Evolutionary conservation across 176 grass and related monocot species (phyloP).

Genomic region (Oryza coarctata): DNA sequence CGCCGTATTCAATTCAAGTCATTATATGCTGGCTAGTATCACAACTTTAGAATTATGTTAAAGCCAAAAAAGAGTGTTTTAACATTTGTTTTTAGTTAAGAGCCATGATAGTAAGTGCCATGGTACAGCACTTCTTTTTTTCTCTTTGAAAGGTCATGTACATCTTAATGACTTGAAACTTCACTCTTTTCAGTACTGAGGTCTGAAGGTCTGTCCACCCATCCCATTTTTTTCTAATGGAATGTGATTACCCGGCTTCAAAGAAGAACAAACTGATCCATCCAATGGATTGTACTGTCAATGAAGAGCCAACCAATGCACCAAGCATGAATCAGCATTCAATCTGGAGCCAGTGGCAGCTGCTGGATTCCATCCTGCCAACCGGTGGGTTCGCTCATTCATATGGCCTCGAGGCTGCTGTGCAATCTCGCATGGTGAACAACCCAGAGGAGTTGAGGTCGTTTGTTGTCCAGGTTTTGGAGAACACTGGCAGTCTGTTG

Average conservation of each 20-base stretch:
- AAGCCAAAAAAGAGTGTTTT: neutral
- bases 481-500: conserved; percentile 71
- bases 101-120: neutral
- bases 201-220: neutral
- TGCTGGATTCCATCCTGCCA: conserved; percentile 85
- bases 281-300: conserved; percentile 18
- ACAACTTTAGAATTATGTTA: neutral
- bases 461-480: conserved; percentile 65
- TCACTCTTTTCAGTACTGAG: conserved; percentile 12
- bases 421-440: conserved; percentile 63
- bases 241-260: neutral
- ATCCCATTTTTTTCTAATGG: neutral
- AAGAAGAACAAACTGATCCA: conserved; percentile 30
- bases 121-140: neutral
- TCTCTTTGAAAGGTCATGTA: neutral
- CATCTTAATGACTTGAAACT: neutral
- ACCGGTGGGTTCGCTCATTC: conserved; percentile 87
- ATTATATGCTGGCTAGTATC: neutral
- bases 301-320: neutral
- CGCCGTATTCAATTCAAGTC: neutral
- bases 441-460: conserved; percentile 51
- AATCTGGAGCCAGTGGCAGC: conserved; percentile 82
- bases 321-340: conserved; percentile 10
- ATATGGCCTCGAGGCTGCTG: conserved; percentile 70
- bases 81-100: neutral